Percentiles rank a stretch among this genome's conserved stretches.
phyloP scores from a whole-genome alignment of 805 yeast genomes.

The Yamadazyma nakazawae region DNA sequence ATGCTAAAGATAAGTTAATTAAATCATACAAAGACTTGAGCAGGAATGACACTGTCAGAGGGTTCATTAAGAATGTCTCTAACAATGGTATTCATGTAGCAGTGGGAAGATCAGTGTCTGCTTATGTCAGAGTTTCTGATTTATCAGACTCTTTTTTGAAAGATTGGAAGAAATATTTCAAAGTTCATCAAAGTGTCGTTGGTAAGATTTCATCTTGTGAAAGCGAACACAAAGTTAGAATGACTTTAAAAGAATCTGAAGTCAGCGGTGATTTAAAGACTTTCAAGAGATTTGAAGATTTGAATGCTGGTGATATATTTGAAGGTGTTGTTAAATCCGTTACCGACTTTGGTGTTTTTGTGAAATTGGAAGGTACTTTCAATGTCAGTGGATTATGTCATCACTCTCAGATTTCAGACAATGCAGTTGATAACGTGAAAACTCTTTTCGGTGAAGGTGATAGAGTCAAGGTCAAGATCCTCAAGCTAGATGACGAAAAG shows the following conservation, averaged over 20 bases:
- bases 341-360: constrained; percentile 89
- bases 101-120: constrained; percentile 67
- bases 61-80: constrained; percentile 73
- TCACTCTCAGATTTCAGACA: constrained; percentile 77
- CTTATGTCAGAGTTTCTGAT: constrained; percentile 77
- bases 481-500: constrained; percentile 59
- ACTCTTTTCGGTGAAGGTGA: constrained; percentile 85
- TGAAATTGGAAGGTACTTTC: constrained; percentile 70
- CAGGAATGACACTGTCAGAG: constrained; percentile 73
- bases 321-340: constrained; percentile 78
- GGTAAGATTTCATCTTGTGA: constrained; percentile 70
- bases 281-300: constrained; percentile 61
- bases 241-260: constrained; percentile 80
- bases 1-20: constrained; percentile 51
- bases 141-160: constrained; percentile 76
- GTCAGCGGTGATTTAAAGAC: constrained; percentile 65
- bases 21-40: constrained; percentile 49
- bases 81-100: constrained; percentile 77
- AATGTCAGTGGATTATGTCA: constrained; percentile 86
- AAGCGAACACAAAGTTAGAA: constrained; percentile 59
- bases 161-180: constrained; percentile 83
- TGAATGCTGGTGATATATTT: constrained; percentile 63
- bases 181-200: constrained; percentile 64
- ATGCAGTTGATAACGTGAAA: constrained; percentile 51
- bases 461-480: constrained; percentile 78